These are phyloP conservation scores for Bryoerythrophyllum caledonicum DNA, from an alignment of 225 moss, liverwort and hornwort genomes.

Conservation along the genomic window DNA sequence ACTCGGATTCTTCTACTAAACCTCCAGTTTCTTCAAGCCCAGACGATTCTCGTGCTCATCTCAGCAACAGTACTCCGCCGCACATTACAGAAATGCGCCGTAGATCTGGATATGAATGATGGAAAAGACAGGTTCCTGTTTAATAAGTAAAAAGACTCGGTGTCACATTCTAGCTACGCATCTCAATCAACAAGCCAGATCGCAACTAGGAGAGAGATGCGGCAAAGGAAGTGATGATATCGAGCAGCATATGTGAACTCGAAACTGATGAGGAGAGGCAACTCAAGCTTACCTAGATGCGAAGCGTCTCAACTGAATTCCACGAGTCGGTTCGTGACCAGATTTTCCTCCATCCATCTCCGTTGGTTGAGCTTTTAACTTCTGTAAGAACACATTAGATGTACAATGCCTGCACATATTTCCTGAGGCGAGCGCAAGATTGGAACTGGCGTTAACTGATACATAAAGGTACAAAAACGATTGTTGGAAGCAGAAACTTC, in stretches of 20 bases:
- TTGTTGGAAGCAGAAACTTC: conserved; percentile 1
- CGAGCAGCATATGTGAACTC: conserved; percentile 10
- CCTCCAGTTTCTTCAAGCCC: too few species aligned
- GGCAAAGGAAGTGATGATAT: conserved; percentile 1
- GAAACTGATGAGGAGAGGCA: conserved; percentile 28
- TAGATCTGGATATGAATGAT: conserved; percentile 10
- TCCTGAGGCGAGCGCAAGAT: not conserved
- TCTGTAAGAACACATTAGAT: conserved; percentile 17
- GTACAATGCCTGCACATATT: not conserved
- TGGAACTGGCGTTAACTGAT: not conserved
- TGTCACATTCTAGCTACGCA: conserved; percentile 22
- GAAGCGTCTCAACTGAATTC: conserved; percentile 52
- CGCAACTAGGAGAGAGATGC: conserved; percentile 3
- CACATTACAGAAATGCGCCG: too few species aligned
- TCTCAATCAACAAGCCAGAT: conserved; percentile 16
- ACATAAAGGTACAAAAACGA: not conserved
- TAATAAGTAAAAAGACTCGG: not conserved
- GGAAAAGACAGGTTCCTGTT: conserved; percentile 7
- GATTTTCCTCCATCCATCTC: conserved; percentile 25
- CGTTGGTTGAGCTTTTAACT: conserved; percentile 23
- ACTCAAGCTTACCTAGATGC: conserved; percentile 20
- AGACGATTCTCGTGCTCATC: conserved; percentile 8
- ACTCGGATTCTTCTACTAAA: too few species aligned
- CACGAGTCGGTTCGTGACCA: conserved; percentile 43
- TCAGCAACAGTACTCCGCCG: not conserved